Evolutionary conservation across 2,329 filamentous ascomycete species (phyloP), one percentile per base, ranked within the genome.

Genomic region (Clonostachys byssicola): DNA sequence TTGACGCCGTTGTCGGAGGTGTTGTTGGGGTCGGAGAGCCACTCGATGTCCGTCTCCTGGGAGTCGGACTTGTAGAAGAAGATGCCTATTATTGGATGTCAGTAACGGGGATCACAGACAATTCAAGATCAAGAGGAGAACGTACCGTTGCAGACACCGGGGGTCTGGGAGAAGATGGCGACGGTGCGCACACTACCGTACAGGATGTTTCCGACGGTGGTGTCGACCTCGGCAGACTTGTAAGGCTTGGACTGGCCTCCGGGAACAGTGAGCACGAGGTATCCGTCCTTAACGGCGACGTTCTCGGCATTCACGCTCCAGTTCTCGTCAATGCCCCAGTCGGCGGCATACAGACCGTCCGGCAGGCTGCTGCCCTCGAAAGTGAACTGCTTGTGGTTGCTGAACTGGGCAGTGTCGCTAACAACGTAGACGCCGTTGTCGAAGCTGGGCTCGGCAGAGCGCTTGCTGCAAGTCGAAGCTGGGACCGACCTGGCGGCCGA

Each of bases 1-100:
- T 56, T 54, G 12, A 50, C 48, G 5, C 61, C 61, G 4, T 16
- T 34, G 36, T 63, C 62, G 34, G 60, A 61, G 5, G 51, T 23
- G 2, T 58, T 62, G 2, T 50, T 49, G 12, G 36, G 34, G 14
- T 64, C 60, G 1, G 61, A 63, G 13, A 63, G 58, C 61, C 61
- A 63, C 44, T 63, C 61, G 8, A 63, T 63, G 3, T 63, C 61
- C 2, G 54, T 57, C 43, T 63, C 61, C 23, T 64, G 61, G 6
- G 45, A 56, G 12, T 60, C 53, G 1, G 49, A 53, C 9, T 54
- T 17, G 47, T 61, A 63, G 23, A 62, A 60, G 51, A 63, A 64
- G 45, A 62, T 61, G 34, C 61, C 61, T 63, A 4, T 16, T 16
- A n/a, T 18, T 39, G 4, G 23, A 30, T 30, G n/a, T 17, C 8